Conservation (phyloP, 2,329 filamentous ascomycete species). For the Elsinoe arachidis region DNA sequence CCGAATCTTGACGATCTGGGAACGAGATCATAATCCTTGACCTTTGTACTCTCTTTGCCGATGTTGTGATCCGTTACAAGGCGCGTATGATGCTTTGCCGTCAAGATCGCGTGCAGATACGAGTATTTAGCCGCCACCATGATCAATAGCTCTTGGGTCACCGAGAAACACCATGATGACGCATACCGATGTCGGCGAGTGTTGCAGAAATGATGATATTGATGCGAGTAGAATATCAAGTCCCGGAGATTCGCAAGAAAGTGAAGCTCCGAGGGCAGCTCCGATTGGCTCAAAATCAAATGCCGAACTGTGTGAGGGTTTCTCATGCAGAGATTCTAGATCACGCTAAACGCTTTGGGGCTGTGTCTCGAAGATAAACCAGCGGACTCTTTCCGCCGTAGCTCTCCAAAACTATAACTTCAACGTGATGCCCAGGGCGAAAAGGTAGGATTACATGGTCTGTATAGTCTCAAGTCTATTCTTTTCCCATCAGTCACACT, state of each 20-base stretch:
- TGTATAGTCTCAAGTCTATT: background rate
- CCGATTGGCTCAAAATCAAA: background rate
- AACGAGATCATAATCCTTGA: background rate
- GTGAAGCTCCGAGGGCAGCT: background rate
- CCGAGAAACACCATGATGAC: too few relatives aligned
- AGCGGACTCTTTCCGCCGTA: background rate
- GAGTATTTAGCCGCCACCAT: too few relatives aligned
- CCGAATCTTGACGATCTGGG: background rate
- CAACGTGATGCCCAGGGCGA: background rate
- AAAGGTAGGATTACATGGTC: background rate
- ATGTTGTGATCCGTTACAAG: too few relatives aligned
- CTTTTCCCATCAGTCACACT: background rate
- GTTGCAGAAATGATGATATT: too few relatives aligned
- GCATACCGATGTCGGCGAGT: too few relatives aligned
- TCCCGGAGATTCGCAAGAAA: background rate
- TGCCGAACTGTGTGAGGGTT: background rate
- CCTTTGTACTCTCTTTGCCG: too few relatives aligned
- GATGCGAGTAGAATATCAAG: too few relatives aligned
- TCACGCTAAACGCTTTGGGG: background rate
- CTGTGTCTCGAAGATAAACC: background rate
- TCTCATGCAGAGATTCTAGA: background rate
- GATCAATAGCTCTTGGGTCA: too few relatives aligned
- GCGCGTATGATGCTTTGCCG: too few relatives aligned
- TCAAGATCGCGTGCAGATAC: too few relatives aligned
- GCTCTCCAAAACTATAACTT: background rate